Evolutionary conservation across 2,329 filamentous ascomycete species (phyloP).

Genomic region (Verticillium longisporum): DNA sequence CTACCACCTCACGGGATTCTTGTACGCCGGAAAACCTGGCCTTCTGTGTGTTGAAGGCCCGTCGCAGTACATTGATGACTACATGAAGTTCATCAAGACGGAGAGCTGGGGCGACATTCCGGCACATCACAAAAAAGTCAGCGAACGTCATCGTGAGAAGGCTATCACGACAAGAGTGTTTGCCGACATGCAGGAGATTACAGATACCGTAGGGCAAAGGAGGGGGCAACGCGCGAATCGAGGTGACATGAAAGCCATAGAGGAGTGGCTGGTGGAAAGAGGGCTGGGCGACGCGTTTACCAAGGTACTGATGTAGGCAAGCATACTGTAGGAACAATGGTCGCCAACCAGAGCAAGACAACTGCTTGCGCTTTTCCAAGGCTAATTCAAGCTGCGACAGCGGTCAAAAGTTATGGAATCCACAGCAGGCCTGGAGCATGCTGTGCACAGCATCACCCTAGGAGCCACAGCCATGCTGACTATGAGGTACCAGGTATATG

Average conservation of each 20-base stretch:
- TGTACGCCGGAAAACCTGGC: conserved; percentile 54
- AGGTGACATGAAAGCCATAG: conserved; percentile 45
- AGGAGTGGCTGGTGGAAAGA: conserved; percentile 38
- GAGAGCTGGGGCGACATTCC: conserved; percentile 58
- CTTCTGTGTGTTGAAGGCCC: conserved; percentile 43
- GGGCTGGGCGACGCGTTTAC: conserved; percentile 36
- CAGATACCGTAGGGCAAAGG: conserved; percentile 38
- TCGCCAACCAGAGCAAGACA: too few species aligned
- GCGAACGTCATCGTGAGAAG: conserved; percentile 42
- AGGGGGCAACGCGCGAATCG: conserved; percentile 41
- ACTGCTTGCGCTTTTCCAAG: too few species aligned
- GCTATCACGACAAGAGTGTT: conserved; percentile 32
- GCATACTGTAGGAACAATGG: background rate
- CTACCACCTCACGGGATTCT: conserved; percentile 50
- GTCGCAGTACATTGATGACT: conserved; percentile 42
- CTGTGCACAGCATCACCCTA: too few species aligned
- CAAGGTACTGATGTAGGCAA: conserved; percentile 28
- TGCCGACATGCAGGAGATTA: conserved; percentile 50
- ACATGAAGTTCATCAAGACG: conserved; percentile 58
- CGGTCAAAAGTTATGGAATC: too few species aligned
- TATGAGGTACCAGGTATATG: too few species aligned
- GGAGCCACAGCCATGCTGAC: too few species aligned
- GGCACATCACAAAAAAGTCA: conserved; percentile 55
- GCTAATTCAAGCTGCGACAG: too few species aligned
- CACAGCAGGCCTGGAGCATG: too few species aligned